Conservation (phyloP, 176 grass and related monocot species). For the Carex scoparia region DNA sequence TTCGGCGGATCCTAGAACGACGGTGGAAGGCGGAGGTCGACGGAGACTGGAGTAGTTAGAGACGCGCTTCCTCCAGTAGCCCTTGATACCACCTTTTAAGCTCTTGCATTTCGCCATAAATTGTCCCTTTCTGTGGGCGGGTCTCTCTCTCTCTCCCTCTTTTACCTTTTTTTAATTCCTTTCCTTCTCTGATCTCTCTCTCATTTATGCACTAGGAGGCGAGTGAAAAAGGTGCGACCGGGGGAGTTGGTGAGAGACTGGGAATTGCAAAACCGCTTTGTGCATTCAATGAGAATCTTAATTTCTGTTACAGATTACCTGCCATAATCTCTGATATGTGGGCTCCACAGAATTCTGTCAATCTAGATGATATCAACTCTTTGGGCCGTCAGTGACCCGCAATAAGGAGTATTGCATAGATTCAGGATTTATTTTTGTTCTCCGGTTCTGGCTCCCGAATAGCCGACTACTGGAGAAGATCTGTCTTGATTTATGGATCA, state of each 20-base stretch:
- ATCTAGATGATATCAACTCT: background rate
- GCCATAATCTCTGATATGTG: background rate
- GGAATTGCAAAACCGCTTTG: background rate
- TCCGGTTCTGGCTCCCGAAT: background rate
- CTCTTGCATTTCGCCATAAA: constrained; percentile 27
- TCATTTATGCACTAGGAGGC: background rate
- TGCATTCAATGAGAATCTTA: background rate
- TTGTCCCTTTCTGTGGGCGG: background rate
- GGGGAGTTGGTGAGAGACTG: background rate
- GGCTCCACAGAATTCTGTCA: background rate
- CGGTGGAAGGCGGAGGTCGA: constrained; percentile 31
- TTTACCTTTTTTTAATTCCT: background rate
- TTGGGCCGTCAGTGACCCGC: background rate
- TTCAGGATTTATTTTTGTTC: background rate
- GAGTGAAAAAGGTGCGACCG: background rate
- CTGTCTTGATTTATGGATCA: background rate
- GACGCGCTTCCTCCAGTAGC: constrained; percentile 57
- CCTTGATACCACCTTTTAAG: constrained; percentile 50
- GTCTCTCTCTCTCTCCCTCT: background rate
- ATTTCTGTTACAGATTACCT: background rate
- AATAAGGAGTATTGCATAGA: background rate
- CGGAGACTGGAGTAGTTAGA: constrained; percentile 38
- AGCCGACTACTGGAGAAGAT: background rate
- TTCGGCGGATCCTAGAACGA: constrained; percentile 24
- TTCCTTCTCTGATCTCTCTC: background rate